Conservation (phyloP, 768 basidiomycete species). For the Trametes coccinea region DNA sequence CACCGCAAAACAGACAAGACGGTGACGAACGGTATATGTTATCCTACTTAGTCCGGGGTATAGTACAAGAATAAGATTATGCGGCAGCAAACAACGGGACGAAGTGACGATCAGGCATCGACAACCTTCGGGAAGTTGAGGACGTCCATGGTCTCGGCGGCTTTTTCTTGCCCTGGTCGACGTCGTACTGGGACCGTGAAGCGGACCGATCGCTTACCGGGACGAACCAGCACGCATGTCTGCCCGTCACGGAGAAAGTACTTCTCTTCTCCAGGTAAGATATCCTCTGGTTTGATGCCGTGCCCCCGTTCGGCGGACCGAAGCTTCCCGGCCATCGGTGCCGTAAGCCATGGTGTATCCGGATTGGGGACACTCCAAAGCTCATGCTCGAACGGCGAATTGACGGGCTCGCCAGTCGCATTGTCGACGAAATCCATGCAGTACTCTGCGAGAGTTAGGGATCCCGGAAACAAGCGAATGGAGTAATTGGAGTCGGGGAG, state of each 20-base stretch:
- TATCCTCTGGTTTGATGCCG: background rate
- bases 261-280: conserved; percentile 6
- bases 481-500: background rate
- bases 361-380: background rate
- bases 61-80: background rate
- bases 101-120: background rate
- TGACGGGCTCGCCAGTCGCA: background rate
- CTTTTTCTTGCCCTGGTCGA: background rate
- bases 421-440: conserved; percentile 9
- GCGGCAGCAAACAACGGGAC: background rate
- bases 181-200: background rate
- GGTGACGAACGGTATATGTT: too few species aligned
- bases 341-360: background rate
- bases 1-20: too few species aligned
- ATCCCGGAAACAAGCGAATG: background rate
- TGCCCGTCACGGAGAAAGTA: conserved; percentile 3
- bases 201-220: background rate
- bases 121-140: conserved; percentile 1
- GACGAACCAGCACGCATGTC: background rate
- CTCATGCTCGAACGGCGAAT: conserved; percentile 2
- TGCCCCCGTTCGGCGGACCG: background rate
- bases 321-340: background rate
- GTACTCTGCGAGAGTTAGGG: background rate
- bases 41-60: too few species aligned
- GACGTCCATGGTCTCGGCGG: background rate